These are phyloP conservation scores for Nemania serpens DNA, from an alignment of 2,329 filamentous ascomycete genomes.

Conservation along the genomic window DNA sequence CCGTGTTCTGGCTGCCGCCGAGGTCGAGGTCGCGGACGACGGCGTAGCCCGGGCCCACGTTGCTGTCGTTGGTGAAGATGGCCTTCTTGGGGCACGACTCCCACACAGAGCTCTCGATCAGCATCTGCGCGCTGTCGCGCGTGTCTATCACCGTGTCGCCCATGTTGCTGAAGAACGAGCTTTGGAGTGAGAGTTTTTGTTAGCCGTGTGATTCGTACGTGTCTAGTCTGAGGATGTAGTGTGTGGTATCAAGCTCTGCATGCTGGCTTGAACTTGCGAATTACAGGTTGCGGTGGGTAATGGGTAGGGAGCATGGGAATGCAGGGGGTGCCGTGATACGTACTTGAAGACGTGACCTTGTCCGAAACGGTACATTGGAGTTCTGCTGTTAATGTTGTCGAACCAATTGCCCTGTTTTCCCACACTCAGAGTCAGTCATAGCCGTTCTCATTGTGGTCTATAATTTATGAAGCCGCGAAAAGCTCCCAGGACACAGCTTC, in stretches of 20 bases:
- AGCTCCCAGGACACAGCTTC: too few species aligned
- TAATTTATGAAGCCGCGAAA: too few species aligned
- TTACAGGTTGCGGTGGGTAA: not conserved
- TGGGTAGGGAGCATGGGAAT: not conserved
- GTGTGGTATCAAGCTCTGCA: too few species aligned
- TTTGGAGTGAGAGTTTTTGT: not conserved
- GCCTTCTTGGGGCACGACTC: conserved; percentile 26
- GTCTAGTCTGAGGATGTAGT: not conserved
- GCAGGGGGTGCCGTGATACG: not conserved
- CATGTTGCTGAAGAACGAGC: conserved; percentile 24
- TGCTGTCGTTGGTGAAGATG: conserved; percentile 46
- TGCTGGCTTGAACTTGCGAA: not conserved
- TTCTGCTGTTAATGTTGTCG: conserved; percentile 60
- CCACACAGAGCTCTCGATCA: conserved; percentile 31
- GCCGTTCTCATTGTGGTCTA: too few species aligned
- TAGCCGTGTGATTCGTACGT: not conserved
- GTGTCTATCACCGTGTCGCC: conserved; percentile 26
- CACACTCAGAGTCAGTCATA: too few species aligned
- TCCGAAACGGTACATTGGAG: conserved; percentile 62
- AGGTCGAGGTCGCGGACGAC: conserved; percentile 47
- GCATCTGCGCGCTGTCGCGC: conserved; percentile 25
- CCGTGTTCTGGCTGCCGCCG: conserved; percentile 45
- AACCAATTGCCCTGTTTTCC: conserved; percentile 56
- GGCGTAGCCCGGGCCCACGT: conserved; percentile 40
- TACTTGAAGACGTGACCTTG: conserved; percentile 56